Evolutionary conservation across 176 grass and related monocot genomes (phyloP), one percentile per base, ranked within the genome.

Genomic region (Poa annua): DNA sequence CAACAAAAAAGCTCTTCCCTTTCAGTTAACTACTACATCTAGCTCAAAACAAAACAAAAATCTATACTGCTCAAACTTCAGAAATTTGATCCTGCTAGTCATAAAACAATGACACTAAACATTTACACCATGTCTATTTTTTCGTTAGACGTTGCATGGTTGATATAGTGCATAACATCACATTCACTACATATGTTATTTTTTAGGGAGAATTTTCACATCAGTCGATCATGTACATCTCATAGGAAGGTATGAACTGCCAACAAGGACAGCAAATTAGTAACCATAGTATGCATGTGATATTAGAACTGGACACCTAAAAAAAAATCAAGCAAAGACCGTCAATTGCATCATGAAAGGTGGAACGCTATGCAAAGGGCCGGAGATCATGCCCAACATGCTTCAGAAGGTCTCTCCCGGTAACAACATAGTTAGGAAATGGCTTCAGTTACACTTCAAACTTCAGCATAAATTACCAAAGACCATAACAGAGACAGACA

Each of bases 371-470:
- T 36, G 45, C 57, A 84, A 66, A 66, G 48, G 57, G n/a, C 61
- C 53, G 10, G 22, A 57, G n/a, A 57, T 22, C 19, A 57, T 39
- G 60, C 15, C 10, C 42, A 14, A 35, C 42, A 88, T 19, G 15
- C 41, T 85, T 57, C 35, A 71, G 38, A 47, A 77, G 24, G 51
- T 38, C 16, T 74, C 71, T 52, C 29, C 26, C 4, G 49, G 55
- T 56, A 32, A 39, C 15, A 79, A 73, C 29, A 66, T 49, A 75
- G 22, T 65, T 26, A 77, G 56, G 47, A 73, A 73, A 55, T 38
- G 29, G 9, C 8, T 45, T 47, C 25, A 33, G 6, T 74, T 52
- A 25, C 65, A 86, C 48, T 78, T 78, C 52, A 66, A 86, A 90
- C 10, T 75, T 74, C 12, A 64, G 57, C 70, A 68, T 10, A 80